Evolutionary conservation across 768 basidiomycete species (phyloP).

Genomic region (Lactifluus subvellereus): DNA sequence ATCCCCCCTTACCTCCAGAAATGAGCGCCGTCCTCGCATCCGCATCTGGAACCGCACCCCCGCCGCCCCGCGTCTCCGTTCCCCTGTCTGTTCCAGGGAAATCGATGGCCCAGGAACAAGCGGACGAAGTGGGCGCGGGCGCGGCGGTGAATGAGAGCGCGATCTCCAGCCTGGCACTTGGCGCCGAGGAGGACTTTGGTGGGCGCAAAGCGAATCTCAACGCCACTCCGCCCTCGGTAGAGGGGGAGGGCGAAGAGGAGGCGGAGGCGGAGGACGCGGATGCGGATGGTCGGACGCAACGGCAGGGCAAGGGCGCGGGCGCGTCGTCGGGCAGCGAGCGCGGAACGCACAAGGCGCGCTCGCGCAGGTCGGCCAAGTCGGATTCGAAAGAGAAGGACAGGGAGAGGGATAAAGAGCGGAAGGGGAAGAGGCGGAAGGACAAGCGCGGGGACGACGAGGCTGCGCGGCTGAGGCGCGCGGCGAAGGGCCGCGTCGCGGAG

Average conservation of each 20-base stretch:
- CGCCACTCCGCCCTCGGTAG: constrained; percentile 23
- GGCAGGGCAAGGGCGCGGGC: constrained; percentile 12
- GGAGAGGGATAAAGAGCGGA: constrained; percentile 30
- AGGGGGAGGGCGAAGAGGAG: constrained; percentile 8
- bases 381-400: constrained; percentile 21
- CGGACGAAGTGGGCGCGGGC: constrained; percentile 28
- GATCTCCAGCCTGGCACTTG: constrained; percentile 43
- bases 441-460: constrained; percentile 33
- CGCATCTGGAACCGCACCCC: not conserved
- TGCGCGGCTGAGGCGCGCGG: constrained; percentile 38
- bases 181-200: constrained; percentile 27
- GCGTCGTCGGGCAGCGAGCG: constrained; percentile 22
- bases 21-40: constrained; percentile 32
- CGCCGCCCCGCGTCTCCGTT: constrained; percentile 1
- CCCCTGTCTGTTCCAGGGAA: constrained; percentile 13
- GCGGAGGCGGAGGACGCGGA: not conserved
- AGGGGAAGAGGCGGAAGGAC: constrained; percentile 22
- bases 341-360: constrained; percentile 21
- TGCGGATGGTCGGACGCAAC: constrained; percentile 23
- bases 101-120: constrained; percentile 4
- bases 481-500: constrained; percentile 69
- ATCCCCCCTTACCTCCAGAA: constrained; percentile 31
- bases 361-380: constrained; percentile 17
- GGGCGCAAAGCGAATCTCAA: constrained; percentile 39
- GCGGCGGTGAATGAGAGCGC: constrained; percentile 39